Percentiles rank a stretch among this genome's conserved stretches.
Evolutionary conservation across 306 rosid species (phyloP).

Genomic region (Dryas alaskensis): DNA sequence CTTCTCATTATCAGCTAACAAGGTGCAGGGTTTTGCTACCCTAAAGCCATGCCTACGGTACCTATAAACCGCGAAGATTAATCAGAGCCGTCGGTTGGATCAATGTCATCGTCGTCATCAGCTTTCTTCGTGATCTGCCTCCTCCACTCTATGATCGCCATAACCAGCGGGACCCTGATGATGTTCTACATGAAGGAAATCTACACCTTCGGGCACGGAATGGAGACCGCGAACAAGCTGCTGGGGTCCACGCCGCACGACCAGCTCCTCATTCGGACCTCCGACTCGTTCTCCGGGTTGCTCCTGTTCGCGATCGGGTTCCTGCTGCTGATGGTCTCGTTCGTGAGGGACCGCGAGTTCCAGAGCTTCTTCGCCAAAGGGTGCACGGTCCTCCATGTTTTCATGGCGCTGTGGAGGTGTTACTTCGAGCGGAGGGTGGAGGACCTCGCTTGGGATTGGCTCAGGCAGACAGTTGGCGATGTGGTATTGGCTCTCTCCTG

Average conservation of each 20-base stretch:
- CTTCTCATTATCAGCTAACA: neutral
- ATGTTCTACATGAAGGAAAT: conserved; percentile 94
- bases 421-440: conserved; percentile 80
- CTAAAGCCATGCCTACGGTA: conserved; percentile 6
- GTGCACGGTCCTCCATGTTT: conserved; percentile 59
- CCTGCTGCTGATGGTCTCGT: conserved; percentile 81
- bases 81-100: conserved; percentile 10
- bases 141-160: conserved; percentile 67
- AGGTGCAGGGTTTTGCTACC: conserved; percentile 31
- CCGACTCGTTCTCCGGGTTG: conserved; percentile 87
- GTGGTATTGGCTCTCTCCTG: conserved; percentile 70
- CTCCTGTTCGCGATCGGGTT: conserved; percentile 79
- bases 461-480: conserved; percentile 88
- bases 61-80: neutral
- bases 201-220: conserved; percentile 80
- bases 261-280: conserved; percentile 85
- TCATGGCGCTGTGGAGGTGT: conserved; percentile 85
- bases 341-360: conserved; percentile 73
- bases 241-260: conserved; percentile 92
- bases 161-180: conserved; percentile 68
- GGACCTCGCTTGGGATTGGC: conserved; percentile 91
- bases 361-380: conserved; percentile 87
- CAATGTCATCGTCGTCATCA: conserved; percentile 38
- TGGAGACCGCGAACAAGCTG: conserved; percentile 57
- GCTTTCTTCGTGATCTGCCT: conserved; percentile 79